A percentile compares a stretch with the other conserved stretches of the same genome.
Conservation (phyloP, 768 basidiomycete genomes). For the Leccinellum albellum region DNA sequence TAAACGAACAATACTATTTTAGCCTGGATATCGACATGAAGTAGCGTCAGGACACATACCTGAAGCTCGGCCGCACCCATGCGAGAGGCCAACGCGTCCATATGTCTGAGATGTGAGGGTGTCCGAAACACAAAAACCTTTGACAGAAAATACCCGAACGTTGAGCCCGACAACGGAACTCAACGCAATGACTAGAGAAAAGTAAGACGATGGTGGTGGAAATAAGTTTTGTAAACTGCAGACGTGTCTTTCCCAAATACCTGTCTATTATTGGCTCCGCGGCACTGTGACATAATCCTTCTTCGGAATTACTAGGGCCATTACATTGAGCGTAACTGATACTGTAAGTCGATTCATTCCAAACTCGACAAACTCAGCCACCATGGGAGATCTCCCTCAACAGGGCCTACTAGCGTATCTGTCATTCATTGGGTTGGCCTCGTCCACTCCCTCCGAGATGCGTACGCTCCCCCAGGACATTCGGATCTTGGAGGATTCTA, state of each 20-base stretch:
- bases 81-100: constrained; percentile 41
- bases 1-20: neutral
- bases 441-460: too few relatives aligned
- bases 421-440: too few relatives aligned
- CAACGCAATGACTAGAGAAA: constrained; percentile 28
- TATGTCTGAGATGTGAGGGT: constrained; percentile 42
- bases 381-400: too few relatives aligned
- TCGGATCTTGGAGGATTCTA: too few relatives aligned
- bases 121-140: constrained; percentile 65
- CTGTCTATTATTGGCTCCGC: constrained; percentile 8
- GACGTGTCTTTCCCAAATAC: constrained; percentile 26
- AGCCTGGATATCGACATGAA: neutral
- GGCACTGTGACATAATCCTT: neutral
- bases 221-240: constrained; percentile 14
- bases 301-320: too few relatives aligned
- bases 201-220: constrained; percentile 26
- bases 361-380: too few relatives aligned
- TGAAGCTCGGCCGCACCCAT: constrained; percentile 86
- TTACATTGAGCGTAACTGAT: too few relatives aligned
- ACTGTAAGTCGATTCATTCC: too few relatives aligned
- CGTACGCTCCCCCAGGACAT: too few relatives aligned
- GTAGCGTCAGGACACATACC: constrained; percentile 40
- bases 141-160: constrained; percentile 53
- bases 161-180: constrained; percentile 26
- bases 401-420: too few relatives aligned